Base-by-base conservation (phyloP, 2,329 filamentous ascomycete species). In the Hirsutella minnesotensis region DNA sequence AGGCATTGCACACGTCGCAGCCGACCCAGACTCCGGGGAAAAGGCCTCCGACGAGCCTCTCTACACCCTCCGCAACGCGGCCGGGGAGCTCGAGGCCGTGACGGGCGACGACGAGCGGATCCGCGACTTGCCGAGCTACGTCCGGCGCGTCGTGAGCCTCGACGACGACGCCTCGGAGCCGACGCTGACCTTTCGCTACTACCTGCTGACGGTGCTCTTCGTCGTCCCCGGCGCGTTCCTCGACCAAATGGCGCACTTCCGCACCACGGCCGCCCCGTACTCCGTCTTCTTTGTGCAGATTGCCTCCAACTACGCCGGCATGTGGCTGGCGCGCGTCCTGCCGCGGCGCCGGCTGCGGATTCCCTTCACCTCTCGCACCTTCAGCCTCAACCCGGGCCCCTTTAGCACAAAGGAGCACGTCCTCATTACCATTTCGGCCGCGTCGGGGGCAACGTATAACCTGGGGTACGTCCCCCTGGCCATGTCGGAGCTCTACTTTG, bases 211-310 rank as follows among this genome's bases (percentile, higher is more conserved):
- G 5, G 54, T 73, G 43, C 46, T 79, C 16, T 77, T 78, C 50
- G 68, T 77, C 37, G 63, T 69, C 1, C 73, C 75, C 0, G 75
- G 75, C 3, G 75, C 75, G 2, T 73, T 79, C 48, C 53, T 79
- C 3, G 73, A 70, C 5, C 69, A 73, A 51, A 70, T 77, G 66
- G 69, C 67, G 46, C 64, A 68, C 39, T 79, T 68, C 51, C 66
- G 75, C 37, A 79, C 75, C 2, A 79, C 75, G 0, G 68, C 67
- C 36, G 71, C 73, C 1, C 69, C 70, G 0, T 80, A 78, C 52
- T 76, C 74, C 0, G 68, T 79, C 39, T 78, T 79, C 54, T 79
- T 80, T 47, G 75, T 79, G 27, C 72, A 76, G 49, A 73, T 77
- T 40, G 72, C 72, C 0, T 72, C 66, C 38, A 73, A 75, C 50